Base-by-base conservation (phyloP, 805 yeast genomes). In the Suhomyces emberorum region DNA sequence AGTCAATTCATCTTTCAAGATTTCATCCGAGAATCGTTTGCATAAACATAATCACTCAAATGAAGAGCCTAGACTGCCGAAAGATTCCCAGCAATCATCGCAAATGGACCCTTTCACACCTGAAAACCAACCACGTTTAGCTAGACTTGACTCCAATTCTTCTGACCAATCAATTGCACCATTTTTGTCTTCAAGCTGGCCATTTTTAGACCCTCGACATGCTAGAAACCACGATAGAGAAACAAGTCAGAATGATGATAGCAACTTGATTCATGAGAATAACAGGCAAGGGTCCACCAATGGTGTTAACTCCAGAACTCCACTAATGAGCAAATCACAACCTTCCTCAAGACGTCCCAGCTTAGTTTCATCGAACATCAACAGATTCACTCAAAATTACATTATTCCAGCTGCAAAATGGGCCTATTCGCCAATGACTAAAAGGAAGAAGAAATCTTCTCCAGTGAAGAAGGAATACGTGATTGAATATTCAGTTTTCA, bases 401-500 rank as follows among this genome's bases (percentile, higher is more conserved):
- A 33, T 58, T 19, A 43, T 53, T 3, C 53, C 61, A 2, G 62
- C 61, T 9, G 59, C 59, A 16, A 54, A 50, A 35, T 59, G 64
- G 64, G 61, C 61, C n/a, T 51, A 52, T 38, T 47, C 52, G 4
- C 60, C 61, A 5, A 31, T 50, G 7, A 26, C 48, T 24, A 37
- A 35, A 8, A 20, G 30, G 25, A 19, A 30, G 19, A 39, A 30
- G 30, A 30, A 25, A 22, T 37, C 36, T 10, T 7, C n/a, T 2
- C 7, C 9, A 10, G 27, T 12, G 15, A 51, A 50, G 4, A 51
- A 44, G 4, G 28, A 28, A 23, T 61, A 65, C 52, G 73, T 72
- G 37, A 77, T 78, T 20, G 74, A 73, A 41, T 76, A 76, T 46
- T 72, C 81, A 2, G 82, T 78, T 3, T 77, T 77, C 52, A 65